Evolutionary conservation across 2,329 filamentous ascomycete genomes (phyloP), one percentile per base, ranked within the genome.

Genomic region (Venturia asperata): DNA sequence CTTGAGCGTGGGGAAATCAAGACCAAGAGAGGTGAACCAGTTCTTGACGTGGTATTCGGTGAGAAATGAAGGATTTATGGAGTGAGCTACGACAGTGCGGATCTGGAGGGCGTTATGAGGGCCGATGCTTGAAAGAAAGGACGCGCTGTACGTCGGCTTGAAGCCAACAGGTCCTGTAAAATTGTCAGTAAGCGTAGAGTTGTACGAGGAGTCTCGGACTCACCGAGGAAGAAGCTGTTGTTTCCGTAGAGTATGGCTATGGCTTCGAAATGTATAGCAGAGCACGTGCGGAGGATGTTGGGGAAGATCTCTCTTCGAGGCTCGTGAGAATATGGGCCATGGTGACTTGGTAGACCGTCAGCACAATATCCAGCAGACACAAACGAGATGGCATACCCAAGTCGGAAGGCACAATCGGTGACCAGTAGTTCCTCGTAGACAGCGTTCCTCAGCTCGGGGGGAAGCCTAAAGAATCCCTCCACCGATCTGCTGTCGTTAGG

Each of bases 221-320:
- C 30, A 58, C 64, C 64, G 17, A 66, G 47, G 30, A 63, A 66
- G 49, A 66, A 66, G 27, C 39, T 66, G 61, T 66, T 66, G 45
- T 47, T 56, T 27, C 64, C 64, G 45, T 66, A 66, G 10, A 66
- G 61, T 9, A 66, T 63, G 21, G 58, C 60, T 56, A 39, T 34
- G 45, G 64, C 64, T 37, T 66, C 64, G 58, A 39, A 41, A 21
- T 63, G 64, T 24, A 52, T 49, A 17, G 39, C 41, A 39, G 43
- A 56, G 39, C 37, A 63, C 24, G 64, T 63, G 45, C 60, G 43
- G 13, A 66, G 30, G n/a, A 66, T 66, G 21, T 62, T 41, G 21
- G 64, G 64, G 39, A 39, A 56, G 47, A 65, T 55, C 15, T 49
- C 21, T 34, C 52, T 41, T 34, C 64, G 45, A 34, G 39, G 64